phyloP scores from a whole-genome alignment of 768 basidiomycete species.

The Hygrophorus pudorinus region DNA sequence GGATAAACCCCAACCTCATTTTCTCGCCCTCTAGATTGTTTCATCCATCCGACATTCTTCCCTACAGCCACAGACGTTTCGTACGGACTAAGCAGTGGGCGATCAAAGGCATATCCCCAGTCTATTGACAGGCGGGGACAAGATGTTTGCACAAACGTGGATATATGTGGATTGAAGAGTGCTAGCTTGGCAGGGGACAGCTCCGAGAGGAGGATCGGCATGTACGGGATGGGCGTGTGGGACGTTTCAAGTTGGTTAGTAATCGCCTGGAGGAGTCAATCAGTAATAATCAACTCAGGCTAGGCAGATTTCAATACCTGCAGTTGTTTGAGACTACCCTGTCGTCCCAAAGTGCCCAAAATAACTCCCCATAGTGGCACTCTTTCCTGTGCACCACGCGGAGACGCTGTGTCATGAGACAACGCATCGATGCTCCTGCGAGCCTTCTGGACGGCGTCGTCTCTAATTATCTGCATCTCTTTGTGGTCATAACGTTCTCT shows the following conservation, averaged over 20 bases:
- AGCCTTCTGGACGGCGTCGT: constrained; percentile 68
- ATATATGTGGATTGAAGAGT: constrained; percentile 71
- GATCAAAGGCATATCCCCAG: constrained; percentile 95
- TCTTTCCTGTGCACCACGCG: constrained; percentile 4
- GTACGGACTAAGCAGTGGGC: constrained; percentile 86
- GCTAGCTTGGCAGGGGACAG: constrained; percentile 92
- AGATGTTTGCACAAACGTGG: constrained; percentile 91
- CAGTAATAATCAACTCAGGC: not conserved
- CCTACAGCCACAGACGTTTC: constrained; percentile 85
- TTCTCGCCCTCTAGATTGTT: constrained; percentile 16
- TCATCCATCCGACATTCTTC: constrained; percentile 55
- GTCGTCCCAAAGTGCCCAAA: constrained; percentile 88
- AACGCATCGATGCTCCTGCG: constrained; percentile 44
- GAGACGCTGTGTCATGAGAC: constrained; percentile 6
- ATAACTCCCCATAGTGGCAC: constrained; percentile 79
- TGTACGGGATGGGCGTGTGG: constrained; percentile 52
- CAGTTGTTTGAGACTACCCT: constrained; percentile 86
- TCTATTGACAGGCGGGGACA: constrained; percentile 96
- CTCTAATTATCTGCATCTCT: constrained; percentile 73
- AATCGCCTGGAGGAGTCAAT: constrained; percentile 44
- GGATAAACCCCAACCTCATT: constrained; percentile 51
- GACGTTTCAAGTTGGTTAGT: constrained; percentile 56
- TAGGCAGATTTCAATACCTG: constrained; percentile 33
- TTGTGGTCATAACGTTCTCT: constrained; percentile 83
- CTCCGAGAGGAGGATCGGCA: constrained; percentile 91